Conservation (phyloP, 208 protist species). For the Trypanosoma theileri region DNA sequence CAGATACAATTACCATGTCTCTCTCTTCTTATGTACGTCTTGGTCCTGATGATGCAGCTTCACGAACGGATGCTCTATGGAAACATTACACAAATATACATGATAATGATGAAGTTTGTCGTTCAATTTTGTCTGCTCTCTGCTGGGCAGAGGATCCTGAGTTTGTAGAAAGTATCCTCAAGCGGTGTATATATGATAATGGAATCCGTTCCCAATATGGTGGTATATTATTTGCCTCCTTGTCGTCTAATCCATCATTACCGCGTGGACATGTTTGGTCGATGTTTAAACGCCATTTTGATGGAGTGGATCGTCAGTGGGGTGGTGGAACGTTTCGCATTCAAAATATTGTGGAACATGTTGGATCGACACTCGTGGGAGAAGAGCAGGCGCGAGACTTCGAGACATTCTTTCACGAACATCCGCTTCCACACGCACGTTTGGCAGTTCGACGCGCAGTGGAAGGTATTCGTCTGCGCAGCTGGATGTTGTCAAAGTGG, state of each 20-base stretch:
- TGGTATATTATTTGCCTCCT: slow-evolving; percentile 49
- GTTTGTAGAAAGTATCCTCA: slow-evolving; percentile 59
- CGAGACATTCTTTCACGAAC: slow-evolving; percentile 63
- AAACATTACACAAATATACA: slow-evolving; percentile 49
- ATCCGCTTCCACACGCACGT: slow-evolving; percentile 74
- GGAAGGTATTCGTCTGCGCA: slow-evolving; percentile 64
- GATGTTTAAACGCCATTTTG: slow-evolving; percentile 73
- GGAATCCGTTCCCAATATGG: slow-evolving; percentile 83
- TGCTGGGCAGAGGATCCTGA: slow-evolving; percentile 46
- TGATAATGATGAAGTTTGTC: slow-evolving; percentile 72
- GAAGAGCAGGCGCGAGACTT: slow-evolving; percentile 56
- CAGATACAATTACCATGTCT: slow-evolving; percentile 48
- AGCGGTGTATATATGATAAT: slow-evolving; percentile 60
- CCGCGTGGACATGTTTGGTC: slow-evolving; percentile 54
- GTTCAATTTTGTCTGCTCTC: slow-evolving; percentile 59
- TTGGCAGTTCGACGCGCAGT: slow-evolving; percentile 67
- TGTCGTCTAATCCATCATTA: slow-evolving; percentile 51
- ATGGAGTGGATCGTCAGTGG: slow-evolving; percentile 79
- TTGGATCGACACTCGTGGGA: slow-evolving; percentile 57
- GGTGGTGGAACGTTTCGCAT: slow-evolving; percentile 89
- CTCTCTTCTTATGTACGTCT: slow-evolving; percentile 52
- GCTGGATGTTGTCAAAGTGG: slow-evolving; percentile 67
- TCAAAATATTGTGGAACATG: slow-evolving; percentile 68
- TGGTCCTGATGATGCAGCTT: slow-evolving; percentile 14
- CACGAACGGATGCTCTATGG: slow-evolving; percentile 38